Evolutionary conservation across 768 basidiomycete genomes (phyloP), one percentile per base, ranked within the genome.

Genomic region (Hortiboletus flavorubellus): DNA sequence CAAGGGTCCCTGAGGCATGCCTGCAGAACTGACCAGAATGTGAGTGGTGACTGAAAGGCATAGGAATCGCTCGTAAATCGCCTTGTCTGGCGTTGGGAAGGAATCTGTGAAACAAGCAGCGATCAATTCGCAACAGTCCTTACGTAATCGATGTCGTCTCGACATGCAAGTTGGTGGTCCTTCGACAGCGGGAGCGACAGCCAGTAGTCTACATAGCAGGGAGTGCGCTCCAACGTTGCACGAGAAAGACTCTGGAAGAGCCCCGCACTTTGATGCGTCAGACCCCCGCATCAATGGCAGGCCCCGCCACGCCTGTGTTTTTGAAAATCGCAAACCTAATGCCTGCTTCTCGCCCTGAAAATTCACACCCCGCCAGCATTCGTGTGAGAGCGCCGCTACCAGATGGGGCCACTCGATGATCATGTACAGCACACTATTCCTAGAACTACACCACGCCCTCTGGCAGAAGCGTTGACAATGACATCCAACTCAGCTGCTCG

Each of bases 1-100:
- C 87, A 38, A 99, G 77, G 1, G 78, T 75, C 8, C 93, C 93
- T 12, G 77, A 76, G 3, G 93, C 96, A 66, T 98, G 95, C 59
- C 84, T 86, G 76, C 95, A 96, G 73, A 94, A 96, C 65, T 95
- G 87, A 31, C 94, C 93, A 1, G 92, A 96, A 65, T 97, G 93
- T 18, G 90, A 93, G 71, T 94, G 93, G 67, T 92, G 91, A 65
- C 86, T 89, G 64, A 83, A 75, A 55, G 85, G 86, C 82, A 83
- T 84, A 43, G 15, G 12, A 14, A 12, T 4, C 37, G 44, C 40
- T 12, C 39, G 10, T 44, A 30, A 47, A 31, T 34, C 23, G 50
- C 33, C 33, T 51, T 31, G 21, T 39, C 23, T 52, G 44, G 18
- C 35, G 35, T 23, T 30, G 54, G 54, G 43, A 30, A 33, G 49